Conservation (phyloP, 257 asterid species). For the Solanum corneliomulleri region DNA sequence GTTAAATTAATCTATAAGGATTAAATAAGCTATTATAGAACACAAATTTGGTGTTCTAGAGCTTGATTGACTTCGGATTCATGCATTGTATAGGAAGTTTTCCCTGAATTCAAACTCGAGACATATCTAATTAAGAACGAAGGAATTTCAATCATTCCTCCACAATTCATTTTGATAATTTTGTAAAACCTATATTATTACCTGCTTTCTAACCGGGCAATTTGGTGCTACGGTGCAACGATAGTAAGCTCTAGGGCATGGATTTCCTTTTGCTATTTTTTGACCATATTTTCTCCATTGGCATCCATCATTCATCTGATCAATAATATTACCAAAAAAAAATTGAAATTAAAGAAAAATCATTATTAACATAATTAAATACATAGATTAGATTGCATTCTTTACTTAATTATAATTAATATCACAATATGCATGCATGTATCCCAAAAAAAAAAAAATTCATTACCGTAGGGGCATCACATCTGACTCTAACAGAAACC, state of each 20-base stretch:
- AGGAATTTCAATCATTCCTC: neutral
- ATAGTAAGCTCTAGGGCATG: slow-evolving; percentile 31
- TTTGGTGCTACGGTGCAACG: slow-evolving; percentile 25
- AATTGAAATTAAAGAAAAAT: neutral
- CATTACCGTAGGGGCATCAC: slow-evolving; percentile 83
- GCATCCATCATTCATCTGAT: slow-evolving; percentile 59
- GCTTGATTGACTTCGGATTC: neutral
- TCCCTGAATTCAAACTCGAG: neutral
- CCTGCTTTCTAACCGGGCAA: slow-evolving; percentile 36
- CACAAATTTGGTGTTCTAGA: neutral
- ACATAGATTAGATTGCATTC: neutral
- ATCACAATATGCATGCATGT: neutral
- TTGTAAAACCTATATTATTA: neutral
- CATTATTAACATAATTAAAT: neutral
- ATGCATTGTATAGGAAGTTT: neutral
- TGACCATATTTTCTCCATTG: slow-evolving; percentile 43
- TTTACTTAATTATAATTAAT: neutral
- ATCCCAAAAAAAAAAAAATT: too few species aligned
- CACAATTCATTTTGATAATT: neutral
- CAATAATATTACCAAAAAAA: neutral
- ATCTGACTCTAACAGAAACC: slow-evolving; percentile 90
- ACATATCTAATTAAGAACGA: neutral
- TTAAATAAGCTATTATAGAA: neutral
- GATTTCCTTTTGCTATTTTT: slow-evolving; percentile 29
- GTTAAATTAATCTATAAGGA: neutral